Percentiles rank a stretch among this genome's conserved stretches.
Evolutionary conservation across 2,329 filamentous ascomycete genomes (phyloP).

Genomic region (Arthroderma sp.): DNA sequence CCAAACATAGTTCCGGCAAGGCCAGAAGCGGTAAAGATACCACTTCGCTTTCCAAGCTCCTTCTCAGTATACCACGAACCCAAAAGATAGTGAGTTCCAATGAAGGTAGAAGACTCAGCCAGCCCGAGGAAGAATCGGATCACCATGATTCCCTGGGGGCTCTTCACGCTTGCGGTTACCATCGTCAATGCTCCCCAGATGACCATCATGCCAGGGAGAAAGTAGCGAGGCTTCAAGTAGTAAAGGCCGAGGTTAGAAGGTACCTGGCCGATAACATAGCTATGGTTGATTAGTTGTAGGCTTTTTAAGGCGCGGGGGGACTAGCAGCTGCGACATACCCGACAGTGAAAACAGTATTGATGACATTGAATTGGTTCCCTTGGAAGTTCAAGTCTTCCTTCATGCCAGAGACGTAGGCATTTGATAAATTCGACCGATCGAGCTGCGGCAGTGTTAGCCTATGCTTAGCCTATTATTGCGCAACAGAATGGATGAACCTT

Average conservation of each 20-base stretch:
- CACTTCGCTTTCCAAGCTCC: constrained; percentile 26
- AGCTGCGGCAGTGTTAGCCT: constrained; percentile 13
- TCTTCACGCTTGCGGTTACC: constrained; percentile 17
- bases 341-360: constrained; percentile 31
- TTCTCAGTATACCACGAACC: constrained; percentile 32
- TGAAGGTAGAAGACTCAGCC: constrained; percentile 20
- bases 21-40: constrained; percentile 23
- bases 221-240: constrained; percentile 16
- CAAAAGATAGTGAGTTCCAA: constrained; percentile 26
- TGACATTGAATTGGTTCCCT: constrained; percentile 25
- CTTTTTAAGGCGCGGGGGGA: no score
- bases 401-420: constrained; percentile 29
- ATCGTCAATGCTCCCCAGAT: constrained; percentile 22
- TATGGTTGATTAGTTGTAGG: neutral
- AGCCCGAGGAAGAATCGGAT: constrained; percentile 27
- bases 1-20: constrained; percentile 25
- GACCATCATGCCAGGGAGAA: constrained; percentile 19
- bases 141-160: constrained; percentile 20
- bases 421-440: constrained; percentile 31
- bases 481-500: constrained; percentile 1
- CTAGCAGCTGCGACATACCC: constrained; percentile 16
- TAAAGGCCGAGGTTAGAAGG: constrained; percentile 28
- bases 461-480: neutral
- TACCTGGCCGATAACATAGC: constrained; percentile 33
- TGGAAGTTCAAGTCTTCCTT: constrained; percentile 24